phyloP scores from a whole-genome alignment of 306 rosid species.

The Citrullus colocynthis region DNA sequence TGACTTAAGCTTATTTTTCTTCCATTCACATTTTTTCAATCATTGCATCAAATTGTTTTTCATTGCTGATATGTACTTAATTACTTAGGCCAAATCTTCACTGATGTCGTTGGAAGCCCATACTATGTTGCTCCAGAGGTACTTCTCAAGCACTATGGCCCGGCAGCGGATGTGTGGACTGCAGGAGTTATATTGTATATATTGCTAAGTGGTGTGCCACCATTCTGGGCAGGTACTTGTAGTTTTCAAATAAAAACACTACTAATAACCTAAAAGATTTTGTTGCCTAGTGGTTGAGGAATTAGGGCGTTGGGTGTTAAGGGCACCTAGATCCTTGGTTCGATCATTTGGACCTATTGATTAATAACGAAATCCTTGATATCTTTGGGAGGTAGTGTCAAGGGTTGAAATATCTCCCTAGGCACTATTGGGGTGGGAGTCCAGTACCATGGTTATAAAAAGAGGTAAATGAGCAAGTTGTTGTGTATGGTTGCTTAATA shows the following conservation, averaged over 20 bases:
- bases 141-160: constrained; percentile 72
- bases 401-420: background rate
- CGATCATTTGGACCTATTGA: background rate
- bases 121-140: constrained; percentile 82
- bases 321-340: background rate
- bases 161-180: constrained; percentile 74
- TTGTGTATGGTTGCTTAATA: background rate
- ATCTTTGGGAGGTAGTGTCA: background rate
- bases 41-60: background rate
- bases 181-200: constrained; percentile 71
- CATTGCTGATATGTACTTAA: background rate
- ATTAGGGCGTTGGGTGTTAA: background rate
- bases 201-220: constrained; percentile 70
- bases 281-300: background rate
- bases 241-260: background rate
- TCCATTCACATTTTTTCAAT: background rate
- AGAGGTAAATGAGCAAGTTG: background rate
- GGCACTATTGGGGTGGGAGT: background rate
- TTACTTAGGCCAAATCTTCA: constrained; percentile 50
- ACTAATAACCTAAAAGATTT: background rate
- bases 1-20: background rate
- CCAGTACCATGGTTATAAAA: background rate
- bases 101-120: constrained; percentile 74
- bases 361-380: background rate
- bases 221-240: constrained; percentile 67